Conservation (phyloP, 305 asterid species). For the Striga hermonthica region DNA sequence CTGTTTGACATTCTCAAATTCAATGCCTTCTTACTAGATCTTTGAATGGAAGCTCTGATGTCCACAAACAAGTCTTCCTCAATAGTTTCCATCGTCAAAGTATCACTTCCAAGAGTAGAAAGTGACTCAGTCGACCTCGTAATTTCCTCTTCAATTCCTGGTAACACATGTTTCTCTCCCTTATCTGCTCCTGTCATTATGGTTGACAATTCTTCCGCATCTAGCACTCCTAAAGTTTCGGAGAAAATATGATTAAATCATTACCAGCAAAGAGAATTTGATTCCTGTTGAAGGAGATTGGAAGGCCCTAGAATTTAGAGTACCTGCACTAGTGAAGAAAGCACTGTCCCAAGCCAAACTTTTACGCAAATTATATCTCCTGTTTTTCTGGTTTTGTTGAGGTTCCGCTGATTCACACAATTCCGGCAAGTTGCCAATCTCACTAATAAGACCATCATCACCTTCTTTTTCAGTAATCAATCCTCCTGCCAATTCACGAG, state of each 20-base stretch:
- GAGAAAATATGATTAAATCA: not conserved
- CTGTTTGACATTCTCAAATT: conserved; percentile 34
- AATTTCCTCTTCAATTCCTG: conserved; percentile 82
- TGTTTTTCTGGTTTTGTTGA: conserved; percentile 39
- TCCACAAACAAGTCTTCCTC: conserved; percentile 87
- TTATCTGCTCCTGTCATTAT: conserved; percentile 63
- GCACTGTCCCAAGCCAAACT: conserved; percentile 99
- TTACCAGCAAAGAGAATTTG: conserved; percentile 15
- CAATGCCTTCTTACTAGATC: conserved; percentile 59
- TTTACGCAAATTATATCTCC: conserved; percentile 82
- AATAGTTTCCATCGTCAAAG: conserved; percentile 58
- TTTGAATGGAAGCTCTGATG: conserved; percentile 97
- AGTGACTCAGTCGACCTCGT: conserved; percentile 70
- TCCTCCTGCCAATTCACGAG: conserved; percentile 32
- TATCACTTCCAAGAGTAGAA: conserved; percentile 72
- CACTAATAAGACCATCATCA: conserved; percentile 30
- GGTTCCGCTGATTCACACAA: conserved; percentile 58
- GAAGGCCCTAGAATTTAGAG: conserved; percentile 3
- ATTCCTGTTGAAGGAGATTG: not conserved
- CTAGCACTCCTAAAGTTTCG: conserved; percentile 68
- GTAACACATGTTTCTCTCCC: conserved; percentile 43
- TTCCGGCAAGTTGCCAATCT: conserved; percentile 43
- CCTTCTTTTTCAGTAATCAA: conserved; percentile 35
- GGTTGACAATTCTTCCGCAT: conserved; percentile 75
- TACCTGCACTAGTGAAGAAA: conserved; percentile 94